Base-by-base conservation (phyloP, 495 filamentous ascomycete species). In the Podospora tetraspora region DNA sequence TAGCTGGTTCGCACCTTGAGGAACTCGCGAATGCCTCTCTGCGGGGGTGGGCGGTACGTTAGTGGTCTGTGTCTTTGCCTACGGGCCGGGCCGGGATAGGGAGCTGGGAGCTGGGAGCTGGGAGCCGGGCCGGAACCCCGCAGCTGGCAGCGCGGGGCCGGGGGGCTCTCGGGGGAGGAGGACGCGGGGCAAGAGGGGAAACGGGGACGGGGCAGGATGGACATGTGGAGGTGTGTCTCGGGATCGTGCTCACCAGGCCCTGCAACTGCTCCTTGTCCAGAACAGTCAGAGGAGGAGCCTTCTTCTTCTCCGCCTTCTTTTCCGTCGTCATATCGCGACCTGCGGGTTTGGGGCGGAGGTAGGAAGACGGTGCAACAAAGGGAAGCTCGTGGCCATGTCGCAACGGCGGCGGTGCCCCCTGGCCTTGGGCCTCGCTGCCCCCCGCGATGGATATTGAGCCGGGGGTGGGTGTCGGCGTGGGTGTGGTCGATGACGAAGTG, bases 1-100 rank as follows among this genome's bases (percentile, higher is more conserved):
- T 99, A 98, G 75, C 93, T 97, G 43, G 90, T 97, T 70, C 95
- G 90, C 69, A 96, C 91, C 79, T 94, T 97, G 73, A 99, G 87
- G 82, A 99, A 99, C 72, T 97, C 92, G 78, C 95, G 90, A 76
- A 99, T 92, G 66, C 90, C 89, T 82, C 87, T 87, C 93, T 97
- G 69, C 66, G 64, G 64, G 32, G 32, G 57, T 10, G 19, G 66
- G 13, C 58, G 30, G 34, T 52, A 23, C 56, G 73, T 72, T 66
- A 75, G 71, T 65, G 43, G 59, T 59, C 24, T 57, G 10, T 64
- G 37, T 27, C 19, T 59, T 22, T 25, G 22, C 62, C 32, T 11
- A 2, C 25, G 57, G 19, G 25, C 30, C 12, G 25, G 24, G 58
- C 52, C 23, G 25, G 32, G 30, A 24, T n/a, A 23, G 58, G 32